Conservation (phyloP, 176 grass and related monocot species). For the Oryza coarctata region DNA sequence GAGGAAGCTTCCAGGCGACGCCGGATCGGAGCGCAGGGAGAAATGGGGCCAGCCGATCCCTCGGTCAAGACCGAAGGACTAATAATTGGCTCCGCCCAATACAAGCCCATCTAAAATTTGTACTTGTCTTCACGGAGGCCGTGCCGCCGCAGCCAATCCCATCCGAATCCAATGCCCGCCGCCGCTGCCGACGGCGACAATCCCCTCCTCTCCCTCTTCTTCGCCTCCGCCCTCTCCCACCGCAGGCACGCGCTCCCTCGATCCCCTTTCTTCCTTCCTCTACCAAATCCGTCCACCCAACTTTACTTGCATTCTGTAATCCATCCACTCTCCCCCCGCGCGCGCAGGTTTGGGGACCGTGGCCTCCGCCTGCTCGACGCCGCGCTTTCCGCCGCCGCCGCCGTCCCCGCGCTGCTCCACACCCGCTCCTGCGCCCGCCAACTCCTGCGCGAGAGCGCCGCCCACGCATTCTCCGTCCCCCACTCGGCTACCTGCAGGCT, state of each 20-base stretch:
- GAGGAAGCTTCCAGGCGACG: no score
- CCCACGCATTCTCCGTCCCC: not conserved
- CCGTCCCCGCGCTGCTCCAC: constrained; percentile 43
- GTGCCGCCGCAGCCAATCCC: no score
- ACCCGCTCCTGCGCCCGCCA: constrained; percentile 45
- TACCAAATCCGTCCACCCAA: no score
- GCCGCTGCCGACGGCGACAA: no score
- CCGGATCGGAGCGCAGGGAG: no score
- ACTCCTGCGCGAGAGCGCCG: constrained; percentile 34
- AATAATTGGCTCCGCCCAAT: no score
- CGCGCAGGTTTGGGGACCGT: constrained; percentile 44
- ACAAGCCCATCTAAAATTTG: no score
- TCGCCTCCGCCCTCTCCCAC: constrained; percentile 41
- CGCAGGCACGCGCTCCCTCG: constrained; percentile 12
- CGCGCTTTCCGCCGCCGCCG: constrained; percentile 40
- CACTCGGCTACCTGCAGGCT: constrained; percentile 33
- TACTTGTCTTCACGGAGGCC: no score
- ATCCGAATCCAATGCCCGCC: no score
- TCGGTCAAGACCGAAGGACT: no score
- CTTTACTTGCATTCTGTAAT: no score
- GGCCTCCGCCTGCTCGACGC: constrained; percentile 57
- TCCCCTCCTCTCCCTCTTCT: constrained; percentile 30
- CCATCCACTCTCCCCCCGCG: not conserved
- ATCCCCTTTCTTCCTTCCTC: not conserved
- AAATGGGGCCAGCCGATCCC: no score